Percentiles rank a stretch among this genome's conserved stretches.
These are phyloP conservation scores for Aspergillus glaucus DNA, from an alignment of 2,329 filamentous ascomycete species.

Conservation along the genomic window DNA sequence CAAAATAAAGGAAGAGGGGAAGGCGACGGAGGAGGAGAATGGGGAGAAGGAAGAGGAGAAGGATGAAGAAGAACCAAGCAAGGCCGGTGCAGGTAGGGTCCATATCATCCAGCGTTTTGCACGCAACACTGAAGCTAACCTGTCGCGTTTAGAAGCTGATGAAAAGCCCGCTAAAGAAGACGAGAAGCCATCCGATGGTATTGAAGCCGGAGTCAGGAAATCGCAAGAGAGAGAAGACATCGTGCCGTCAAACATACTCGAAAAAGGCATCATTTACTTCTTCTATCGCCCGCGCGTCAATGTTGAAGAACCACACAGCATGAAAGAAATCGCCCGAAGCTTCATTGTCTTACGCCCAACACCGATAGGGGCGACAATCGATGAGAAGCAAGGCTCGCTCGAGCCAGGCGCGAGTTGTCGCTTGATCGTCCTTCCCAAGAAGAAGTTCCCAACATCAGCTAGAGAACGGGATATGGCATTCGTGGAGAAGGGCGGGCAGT, in stretches of 20 bases:
- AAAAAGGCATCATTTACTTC: slow-evolving; percentile 89
- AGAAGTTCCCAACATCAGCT: slow-evolving; percentile 64
- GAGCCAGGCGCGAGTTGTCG: slow-evolving; percentile 57
- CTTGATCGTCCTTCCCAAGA: slow-evolving; percentile 75
- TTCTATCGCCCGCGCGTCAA: slow-evolving; percentile 75
- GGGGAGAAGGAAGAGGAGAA: slow-evolving; percentile 27
- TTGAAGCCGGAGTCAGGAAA: slow-evolving; percentile 42
- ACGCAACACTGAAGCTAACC: not conserved
- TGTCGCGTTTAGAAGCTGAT: slow-evolving; percentile 5
- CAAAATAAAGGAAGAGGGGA: not conserved
- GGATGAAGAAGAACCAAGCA: slow-evolving; percentile 6
- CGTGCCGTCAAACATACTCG: slow-evolving; percentile 60
- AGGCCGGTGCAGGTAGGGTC: slow-evolving; percentile 3
- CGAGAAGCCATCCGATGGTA: slow-evolving; percentile 8
- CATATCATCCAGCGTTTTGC: not conserved
- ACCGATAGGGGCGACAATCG: slow-evolving; percentile 61
- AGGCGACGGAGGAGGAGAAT: slow-evolving; percentile 26
- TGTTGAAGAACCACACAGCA: slow-evolving; percentile 60
- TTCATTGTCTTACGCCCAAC: slow-evolving; percentile 75
- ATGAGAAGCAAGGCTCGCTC: slow-evolving; percentile 46
- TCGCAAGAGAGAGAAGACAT: slow-evolving; percentile 47
- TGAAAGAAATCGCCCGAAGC: slow-evolving; percentile 68
- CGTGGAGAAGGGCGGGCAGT: slow-evolving; percentile 65
- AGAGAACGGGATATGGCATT: slow-evolving; percentile 72
- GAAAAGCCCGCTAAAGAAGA: slow-evolving; percentile 10